phyloP scores from a whole-genome alignment of 345 rosid species.

The Salix exigua region DNA sequence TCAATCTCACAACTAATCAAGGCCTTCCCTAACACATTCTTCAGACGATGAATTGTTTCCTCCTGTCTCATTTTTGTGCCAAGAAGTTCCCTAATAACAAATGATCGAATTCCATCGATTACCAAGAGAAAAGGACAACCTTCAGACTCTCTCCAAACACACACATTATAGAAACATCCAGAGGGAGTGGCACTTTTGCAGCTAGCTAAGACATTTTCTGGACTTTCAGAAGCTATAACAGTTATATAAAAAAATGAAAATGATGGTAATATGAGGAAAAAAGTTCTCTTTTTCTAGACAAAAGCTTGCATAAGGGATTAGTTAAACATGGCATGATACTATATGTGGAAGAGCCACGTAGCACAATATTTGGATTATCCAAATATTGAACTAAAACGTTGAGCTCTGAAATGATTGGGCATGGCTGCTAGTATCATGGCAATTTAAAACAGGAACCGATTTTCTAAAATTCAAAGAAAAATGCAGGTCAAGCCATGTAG shows the following conservation, averaged over 20 bases:
- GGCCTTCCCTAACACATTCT: conserved; percentile 41
- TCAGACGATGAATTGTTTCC: conserved; percentile 39
- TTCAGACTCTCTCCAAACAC: neutral
- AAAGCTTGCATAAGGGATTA: neutral
- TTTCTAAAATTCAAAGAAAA: too few species aligned
- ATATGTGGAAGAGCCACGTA: neutral
- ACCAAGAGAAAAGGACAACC: neutral
- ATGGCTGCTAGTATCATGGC: too few species aligned
- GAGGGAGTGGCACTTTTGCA: neutral
- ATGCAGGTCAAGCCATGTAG: too few species aligned
- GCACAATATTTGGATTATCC: too few species aligned
- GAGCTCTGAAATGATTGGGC: too few species aligned
- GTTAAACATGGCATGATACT: neutral
- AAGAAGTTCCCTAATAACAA: conserved; percentile 45
- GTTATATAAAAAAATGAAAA: neutral
- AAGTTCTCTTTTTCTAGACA: neutral
- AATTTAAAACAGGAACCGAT: too few species aligned
- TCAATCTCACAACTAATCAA: conserved; percentile 66
- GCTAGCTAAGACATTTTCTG: neutral
- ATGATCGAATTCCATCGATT: neutral
- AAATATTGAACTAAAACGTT: too few species aligned
- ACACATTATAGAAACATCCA: neutral
- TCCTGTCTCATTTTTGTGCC: conserved; percentile 44
- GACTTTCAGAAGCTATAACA: neutral
- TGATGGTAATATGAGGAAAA: neutral